Evolutionary conservation across 148 eudicot genomes (phyloP).

Genomic region (Chenopodium berlandieri): DNA sequence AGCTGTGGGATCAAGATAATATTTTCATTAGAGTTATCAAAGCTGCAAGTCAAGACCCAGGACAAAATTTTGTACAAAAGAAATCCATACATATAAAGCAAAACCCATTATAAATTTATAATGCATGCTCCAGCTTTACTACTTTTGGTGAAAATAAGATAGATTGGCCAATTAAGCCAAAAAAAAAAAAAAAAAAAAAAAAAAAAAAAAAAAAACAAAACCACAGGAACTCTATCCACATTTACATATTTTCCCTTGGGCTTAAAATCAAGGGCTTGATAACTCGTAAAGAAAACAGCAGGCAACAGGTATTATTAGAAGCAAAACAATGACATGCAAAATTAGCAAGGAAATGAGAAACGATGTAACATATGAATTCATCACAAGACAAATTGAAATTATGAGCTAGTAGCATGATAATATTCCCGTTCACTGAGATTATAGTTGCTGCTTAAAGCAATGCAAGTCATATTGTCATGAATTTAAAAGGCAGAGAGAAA

Average conservation of each 20-base stretch:
- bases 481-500: no score
- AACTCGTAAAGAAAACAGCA: background rate
- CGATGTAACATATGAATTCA: background rate
- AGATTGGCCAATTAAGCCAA: no score
- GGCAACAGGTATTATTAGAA: background rate
- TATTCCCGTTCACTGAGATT: background rate
- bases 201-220: background rate
- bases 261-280: background rate
- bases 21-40: background rate
- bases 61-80: background rate
- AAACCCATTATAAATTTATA: background rate
- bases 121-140: background rate
- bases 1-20: conserved; percentile 41
- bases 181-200: no score
- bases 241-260: background rate
- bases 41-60: background rate
- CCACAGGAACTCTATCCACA: background rate
- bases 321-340: background rate
- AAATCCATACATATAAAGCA: background rate
- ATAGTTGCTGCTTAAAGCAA: background rate
- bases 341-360: background rate
- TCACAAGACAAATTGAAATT: background rate
- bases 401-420: background rate
- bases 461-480: background rate
- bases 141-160: conserved; percentile 6